Percentiles rank a stretch among this genome's conserved stretches.
These are phyloP conservation scores for Fagopyrum homotropicum DNA, from an alignment of 148 eudicot species.

Conservation along the genomic window DNA sequence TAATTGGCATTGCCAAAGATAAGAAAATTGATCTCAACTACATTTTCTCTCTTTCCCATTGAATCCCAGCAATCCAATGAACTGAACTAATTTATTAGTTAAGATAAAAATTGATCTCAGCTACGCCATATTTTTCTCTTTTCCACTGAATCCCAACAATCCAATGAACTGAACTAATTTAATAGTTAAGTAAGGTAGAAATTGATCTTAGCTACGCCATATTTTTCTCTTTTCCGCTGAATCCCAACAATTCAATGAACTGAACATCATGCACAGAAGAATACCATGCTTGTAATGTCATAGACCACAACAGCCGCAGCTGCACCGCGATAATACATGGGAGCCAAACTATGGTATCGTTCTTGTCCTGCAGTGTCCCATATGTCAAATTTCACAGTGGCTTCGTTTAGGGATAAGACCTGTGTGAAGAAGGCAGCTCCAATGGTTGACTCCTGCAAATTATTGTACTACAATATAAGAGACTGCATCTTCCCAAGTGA, in stretches of 20 bases:
- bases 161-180: too few species aligned
- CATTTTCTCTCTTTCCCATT: not conserved
- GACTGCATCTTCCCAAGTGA: not conserved
- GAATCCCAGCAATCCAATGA: not conserved
- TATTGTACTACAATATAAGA: not conserved
- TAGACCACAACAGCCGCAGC: slow-evolving; percentile 73
- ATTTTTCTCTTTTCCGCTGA: too few species aligned
- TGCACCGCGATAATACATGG: slow-evolving; percentile 84
- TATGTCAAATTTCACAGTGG: slow-evolving; percentile 60
- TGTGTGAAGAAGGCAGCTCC: slow-evolving; percentile 90
- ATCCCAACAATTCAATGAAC: too few species aligned
- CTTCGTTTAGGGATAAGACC: slow-evolving; percentile 49
- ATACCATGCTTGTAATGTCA: slow-evolving; percentile 53
- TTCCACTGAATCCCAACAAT: too few species aligned
- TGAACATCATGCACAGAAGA: not conserved
- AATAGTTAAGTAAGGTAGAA: not conserved
- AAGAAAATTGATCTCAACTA: not conserved
- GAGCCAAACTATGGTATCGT: slow-evolving; percentile 73
- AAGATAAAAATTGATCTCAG: not conserved
- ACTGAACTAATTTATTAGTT: not conserved
- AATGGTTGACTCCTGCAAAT: slow-evolving; percentile 60
- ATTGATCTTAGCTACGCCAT: not conserved
- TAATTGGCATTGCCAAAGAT: not conserved
- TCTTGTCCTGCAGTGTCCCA: slow-evolving; percentile 93
- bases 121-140: not conserved